These are phyloP conservation scores for Globisporangium orthogonon DNA, from an alignment of 352 stramenopile genomes.

Conservation along the genomic window DNA sequence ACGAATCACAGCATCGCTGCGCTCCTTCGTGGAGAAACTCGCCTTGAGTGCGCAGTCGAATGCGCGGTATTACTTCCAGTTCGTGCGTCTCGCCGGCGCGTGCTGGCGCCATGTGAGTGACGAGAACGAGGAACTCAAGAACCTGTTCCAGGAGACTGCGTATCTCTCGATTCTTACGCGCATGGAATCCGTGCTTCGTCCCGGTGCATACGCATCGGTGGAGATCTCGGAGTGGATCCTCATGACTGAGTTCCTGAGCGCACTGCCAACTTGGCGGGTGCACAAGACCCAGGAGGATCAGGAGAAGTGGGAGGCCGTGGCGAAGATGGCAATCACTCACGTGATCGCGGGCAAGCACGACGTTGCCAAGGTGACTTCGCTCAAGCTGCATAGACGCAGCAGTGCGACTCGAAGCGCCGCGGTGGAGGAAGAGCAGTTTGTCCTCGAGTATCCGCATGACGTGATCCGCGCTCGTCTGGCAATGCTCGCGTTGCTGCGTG, in stretches of 20 bases:
- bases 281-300: constrained; percentile 21
- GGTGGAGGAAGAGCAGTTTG: constrained; percentile 31
- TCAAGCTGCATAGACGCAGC: constrained; percentile 50
- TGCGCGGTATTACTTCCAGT: constrained; percentile 16
- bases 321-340: constrained; percentile 43
- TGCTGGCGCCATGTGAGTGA: constrained; percentile 12
- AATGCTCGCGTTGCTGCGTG: constrained; percentile 40
- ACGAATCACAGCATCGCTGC: constrained; percentile 7
- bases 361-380: constrained; percentile 31
- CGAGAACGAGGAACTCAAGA: constrained; percentile 1
- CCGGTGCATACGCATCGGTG: constrained; percentile 26
- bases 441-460: constrained; percentile 36
- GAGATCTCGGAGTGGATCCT: constrained; percentile 34
- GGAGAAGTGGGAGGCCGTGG: constrained; percentile 46
- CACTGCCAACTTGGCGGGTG: constrained; percentile 21
- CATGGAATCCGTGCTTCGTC: constrained; percentile 25
- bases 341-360: constrained; percentile 57
- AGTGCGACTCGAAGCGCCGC: constrained; percentile 22
- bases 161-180: constrained; percentile 22
- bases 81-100: constrained; percentile 12
- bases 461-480: constrained; percentile 30
- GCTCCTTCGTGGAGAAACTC: constrained; percentile 14
- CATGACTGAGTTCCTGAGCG: constrained; percentile 29
- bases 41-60: constrained; percentile 12
- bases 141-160: constrained; percentile 22